These are phyloP conservation scores for Pyrenophora teres DNA, from an alignment of 2,329 filamentous ascomycete genomes.

Conservation along the genomic window DNA sequence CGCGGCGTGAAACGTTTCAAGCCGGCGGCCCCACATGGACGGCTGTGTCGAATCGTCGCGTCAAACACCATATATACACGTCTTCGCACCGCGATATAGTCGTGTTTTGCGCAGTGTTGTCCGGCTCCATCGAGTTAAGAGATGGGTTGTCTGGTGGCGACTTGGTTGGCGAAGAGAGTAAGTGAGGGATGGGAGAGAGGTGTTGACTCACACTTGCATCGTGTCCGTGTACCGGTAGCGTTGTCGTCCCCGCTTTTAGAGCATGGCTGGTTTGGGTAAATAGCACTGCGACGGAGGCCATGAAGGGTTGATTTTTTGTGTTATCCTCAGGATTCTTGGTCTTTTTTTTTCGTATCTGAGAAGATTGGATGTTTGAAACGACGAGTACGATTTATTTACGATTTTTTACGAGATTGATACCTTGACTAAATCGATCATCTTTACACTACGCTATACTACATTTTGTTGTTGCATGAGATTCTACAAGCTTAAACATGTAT, in stretches of 20 bases:
- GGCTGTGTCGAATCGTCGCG: conserved; percentile 45
- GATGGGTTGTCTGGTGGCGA: conserved; percentile 18
- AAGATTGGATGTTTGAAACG: conserved; percentile 27
- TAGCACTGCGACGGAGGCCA: conserved; percentile 32
- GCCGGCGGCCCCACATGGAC: conserved; percentile 30
- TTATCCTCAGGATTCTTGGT: conserved; percentile 30
- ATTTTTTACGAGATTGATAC: conserved; percentile 19
- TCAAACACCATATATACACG: conserved; percentile 46
- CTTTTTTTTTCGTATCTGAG: background rate
- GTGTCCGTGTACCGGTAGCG: conserved; percentile 9
- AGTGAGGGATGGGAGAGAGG: conserved; percentile 4
- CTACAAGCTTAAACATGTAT: conserved; percentile 34
- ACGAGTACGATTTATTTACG: conserved; percentile 22
- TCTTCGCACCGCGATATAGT: conserved; percentile 48
- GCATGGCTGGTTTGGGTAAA: conserved; percentile 31
- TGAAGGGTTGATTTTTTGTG: conserved; percentile 15
- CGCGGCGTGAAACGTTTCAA: conserved; percentile 40
- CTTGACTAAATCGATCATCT: conserved; percentile 6
- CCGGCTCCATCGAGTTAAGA: conserved; percentile 35
- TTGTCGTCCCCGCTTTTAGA: conserved; percentile 23
- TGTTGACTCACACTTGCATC: conserved; percentile 52
- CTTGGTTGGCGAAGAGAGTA: conserved; percentile 13
- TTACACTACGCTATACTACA: background rate
- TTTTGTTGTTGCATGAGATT: conserved; percentile 18
- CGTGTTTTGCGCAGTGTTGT: conserved; percentile 46